These are phyloP conservation scores for Drechslerella coelobrocha DNA, from an alignment of 2,329 filamentous ascomycete species.

Conservation along the genomic window DNA sequence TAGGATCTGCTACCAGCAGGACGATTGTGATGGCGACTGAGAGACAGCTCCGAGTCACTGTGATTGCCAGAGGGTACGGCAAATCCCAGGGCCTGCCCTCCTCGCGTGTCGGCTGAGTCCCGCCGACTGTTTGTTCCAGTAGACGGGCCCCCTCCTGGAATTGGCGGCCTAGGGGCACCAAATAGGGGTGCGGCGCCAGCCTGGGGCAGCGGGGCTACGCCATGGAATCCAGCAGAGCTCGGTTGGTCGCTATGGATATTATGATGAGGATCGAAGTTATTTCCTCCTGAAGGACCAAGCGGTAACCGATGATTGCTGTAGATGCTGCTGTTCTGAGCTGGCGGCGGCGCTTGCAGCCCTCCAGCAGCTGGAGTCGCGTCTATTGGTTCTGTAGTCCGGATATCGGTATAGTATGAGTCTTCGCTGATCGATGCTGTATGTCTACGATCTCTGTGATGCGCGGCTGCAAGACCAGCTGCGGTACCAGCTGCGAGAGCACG, in stretches of 20 bases:
- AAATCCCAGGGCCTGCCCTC: conserved; percentile 28
- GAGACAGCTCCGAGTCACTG: conserved; percentile 40
- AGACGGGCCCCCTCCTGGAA: conserved; percentile 22
- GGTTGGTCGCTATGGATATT: conserved; percentile 44
- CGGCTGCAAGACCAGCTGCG: conserved; percentile 28
- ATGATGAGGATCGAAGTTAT: conserved; percentile 26
- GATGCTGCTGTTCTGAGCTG: conserved; percentile 28
- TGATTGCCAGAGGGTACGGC: conserved; percentile 25
- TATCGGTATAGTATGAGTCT: conserved; percentile 45
- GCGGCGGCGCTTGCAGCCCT: conserved; percentile 43
- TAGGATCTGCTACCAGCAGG: conserved; percentile 41
- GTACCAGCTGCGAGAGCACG: conserved; percentile 27
- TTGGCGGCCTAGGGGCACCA: conserved; percentile 32
- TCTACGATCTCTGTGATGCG: conserved; percentile 38
- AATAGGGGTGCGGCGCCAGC: conserved; percentile 3
- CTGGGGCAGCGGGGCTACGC: conserved; percentile 10
- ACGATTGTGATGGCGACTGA: conserved; percentile 37
- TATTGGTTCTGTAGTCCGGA: conserved; percentile 15
- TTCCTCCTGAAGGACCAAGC: conserved; percentile 12
- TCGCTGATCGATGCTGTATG: conserved; percentile 29
- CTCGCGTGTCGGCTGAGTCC: conserved; percentile 20
- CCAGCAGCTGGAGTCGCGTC: conserved; percentile 33
- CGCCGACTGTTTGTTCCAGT: conserved; percentile 37
- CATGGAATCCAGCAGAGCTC: conserved; percentile 5
- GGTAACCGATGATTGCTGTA: conserved; percentile 44